Conservation (phyloP, 78 protist genomes). For the Cavenderia fasciculata region DNA sequence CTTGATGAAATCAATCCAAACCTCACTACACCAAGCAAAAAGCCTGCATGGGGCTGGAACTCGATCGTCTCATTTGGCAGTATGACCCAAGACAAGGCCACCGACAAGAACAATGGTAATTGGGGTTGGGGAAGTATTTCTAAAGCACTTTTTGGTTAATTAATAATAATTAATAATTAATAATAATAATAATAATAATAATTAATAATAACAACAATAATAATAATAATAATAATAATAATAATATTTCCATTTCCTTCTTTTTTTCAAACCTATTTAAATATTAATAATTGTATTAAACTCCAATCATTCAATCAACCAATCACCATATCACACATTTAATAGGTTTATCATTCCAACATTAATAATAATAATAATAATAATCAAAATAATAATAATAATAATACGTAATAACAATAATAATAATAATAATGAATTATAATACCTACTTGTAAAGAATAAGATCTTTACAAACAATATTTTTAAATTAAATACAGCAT, state of each 20-base stretch:
- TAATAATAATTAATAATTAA: background rate
- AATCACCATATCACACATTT: too few species aligned
- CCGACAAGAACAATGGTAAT: background rate
- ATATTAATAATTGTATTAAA: too few species aligned
- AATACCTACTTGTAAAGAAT: slow-evolving; percentile 10
- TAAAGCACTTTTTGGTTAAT: slow-evolving; percentile 67
- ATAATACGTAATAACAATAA: slow-evolving; percentile 4
- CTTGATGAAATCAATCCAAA: slow-evolving; percentile 20
- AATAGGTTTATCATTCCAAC: too few species aligned
- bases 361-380: background rate
- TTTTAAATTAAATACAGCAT: too few species aligned
- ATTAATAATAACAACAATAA: background rate
- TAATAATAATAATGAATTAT: background rate
- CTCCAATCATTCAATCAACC: too few species aligned
- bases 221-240: slow-evolving; percentile 1
- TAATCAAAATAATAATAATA: background rate
- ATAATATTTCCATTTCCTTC: background rate
- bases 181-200: background rate
- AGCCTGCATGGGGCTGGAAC: slow-evolving; percentile 55
- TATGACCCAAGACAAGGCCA: background rate
- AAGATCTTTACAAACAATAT: slow-evolving; percentile 27
- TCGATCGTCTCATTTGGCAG: slow-evolving; percentile 59
- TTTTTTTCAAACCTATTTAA: too few species aligned
- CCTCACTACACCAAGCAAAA: background rate
- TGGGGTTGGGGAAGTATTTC: slow-evolving; percentile 67